phyloP scores from a whole-genome alignment of 2,329 filamentous ascomycete genomes.

The Ascochyta pisi region DNA sequence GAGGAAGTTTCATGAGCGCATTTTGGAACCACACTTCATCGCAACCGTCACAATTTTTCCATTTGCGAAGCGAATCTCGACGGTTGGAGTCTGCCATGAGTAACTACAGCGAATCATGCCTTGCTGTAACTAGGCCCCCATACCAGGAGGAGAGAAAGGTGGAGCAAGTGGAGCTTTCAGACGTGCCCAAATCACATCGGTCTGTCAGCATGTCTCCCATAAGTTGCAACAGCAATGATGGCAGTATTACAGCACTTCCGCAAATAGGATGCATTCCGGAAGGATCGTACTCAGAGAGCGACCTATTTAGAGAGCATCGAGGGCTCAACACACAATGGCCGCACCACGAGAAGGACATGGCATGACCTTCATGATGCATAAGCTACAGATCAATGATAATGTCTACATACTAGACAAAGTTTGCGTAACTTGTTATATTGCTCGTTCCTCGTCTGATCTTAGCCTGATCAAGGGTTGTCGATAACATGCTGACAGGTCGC shows the following conservation, averaged over 20 bases:
- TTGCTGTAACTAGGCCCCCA: constrained; percentile 15
- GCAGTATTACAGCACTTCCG: constrained; percentile 23
- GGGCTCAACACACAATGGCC: background rate
- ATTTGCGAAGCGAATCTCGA: constrained; percentile 8
- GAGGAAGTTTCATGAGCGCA: constrained; percentile 16
- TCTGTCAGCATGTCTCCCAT: background rate
- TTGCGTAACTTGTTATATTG: too few relatives aligned
- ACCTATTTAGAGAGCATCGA: background rate
- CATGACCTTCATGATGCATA: background rate
- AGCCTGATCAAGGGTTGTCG: too few relatives aligned
- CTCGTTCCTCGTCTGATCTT: too few relatives aligned
- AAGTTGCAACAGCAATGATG: constrained; percentile 3
- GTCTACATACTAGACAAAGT: background rate
- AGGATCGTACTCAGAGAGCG: constrained; percentile 10
- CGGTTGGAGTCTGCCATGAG: constrained; percentile 17
- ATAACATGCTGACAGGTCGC: too few relatives aligned
- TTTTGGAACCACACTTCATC: constrained; percentile 13
- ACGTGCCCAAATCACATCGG: background rate
- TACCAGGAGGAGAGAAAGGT: constrained; percentile 3
- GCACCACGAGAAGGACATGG: background rate
- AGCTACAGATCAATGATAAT: background rate
- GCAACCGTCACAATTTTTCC: constrained; percentile 4
- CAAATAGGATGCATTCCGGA: constrained; percentile 27
- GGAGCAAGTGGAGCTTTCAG: constrained; percentile 4
- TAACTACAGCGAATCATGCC: constrained; percentile 16